Evolutionary conservation across 257 asterid species (phyloP).

Genomic region (Apocynum venetum): DNA sequence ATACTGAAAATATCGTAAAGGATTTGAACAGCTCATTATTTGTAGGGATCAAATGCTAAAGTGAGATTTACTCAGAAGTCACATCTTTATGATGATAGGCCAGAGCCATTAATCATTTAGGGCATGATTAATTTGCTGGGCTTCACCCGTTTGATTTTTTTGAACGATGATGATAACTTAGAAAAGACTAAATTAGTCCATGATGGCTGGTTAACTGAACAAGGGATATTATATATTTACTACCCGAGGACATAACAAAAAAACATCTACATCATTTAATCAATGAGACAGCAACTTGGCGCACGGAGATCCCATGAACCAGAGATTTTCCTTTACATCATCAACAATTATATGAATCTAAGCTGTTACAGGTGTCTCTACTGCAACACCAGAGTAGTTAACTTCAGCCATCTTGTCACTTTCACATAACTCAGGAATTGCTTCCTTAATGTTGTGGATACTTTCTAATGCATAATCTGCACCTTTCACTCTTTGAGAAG

Average conservation of each 20-base stretch:
- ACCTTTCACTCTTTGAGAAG: conserved; percentile 76
- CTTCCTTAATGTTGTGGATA: conserved; percentile 86
- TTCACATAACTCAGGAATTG: conserved; percentile 89
- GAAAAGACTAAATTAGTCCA: neutral
- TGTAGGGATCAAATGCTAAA: no score
- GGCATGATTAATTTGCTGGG: neutral
- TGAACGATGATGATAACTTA: neutral
- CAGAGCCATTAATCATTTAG: neutral
- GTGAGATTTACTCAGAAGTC: neutral
- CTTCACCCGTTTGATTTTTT: no score
- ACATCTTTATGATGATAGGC: neutral
- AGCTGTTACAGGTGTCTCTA: conserved; percentile 85
- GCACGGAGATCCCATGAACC: conserved; percentile 22
- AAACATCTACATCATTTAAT: conserved; percentile 32
- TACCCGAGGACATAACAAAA: conserved; percentile 23
- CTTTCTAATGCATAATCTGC: conserved; percentile 91
- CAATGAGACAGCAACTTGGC: conserved; percentile 9
- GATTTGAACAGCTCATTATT: no score
- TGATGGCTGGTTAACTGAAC: conserved; percentile 12
- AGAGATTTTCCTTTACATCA: neutral
- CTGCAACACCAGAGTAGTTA: conserved; percentile 63
- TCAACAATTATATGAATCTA: conserved; percentile 27
- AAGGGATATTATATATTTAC: conserved; percentile 9
- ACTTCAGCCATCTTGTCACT: conserved; percentile 54
- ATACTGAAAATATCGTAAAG: no score